Base-by-base conservation (phyloP, 2,329 filamentous ascomycete species). In the Ceratocystis cubensis region DNA sequence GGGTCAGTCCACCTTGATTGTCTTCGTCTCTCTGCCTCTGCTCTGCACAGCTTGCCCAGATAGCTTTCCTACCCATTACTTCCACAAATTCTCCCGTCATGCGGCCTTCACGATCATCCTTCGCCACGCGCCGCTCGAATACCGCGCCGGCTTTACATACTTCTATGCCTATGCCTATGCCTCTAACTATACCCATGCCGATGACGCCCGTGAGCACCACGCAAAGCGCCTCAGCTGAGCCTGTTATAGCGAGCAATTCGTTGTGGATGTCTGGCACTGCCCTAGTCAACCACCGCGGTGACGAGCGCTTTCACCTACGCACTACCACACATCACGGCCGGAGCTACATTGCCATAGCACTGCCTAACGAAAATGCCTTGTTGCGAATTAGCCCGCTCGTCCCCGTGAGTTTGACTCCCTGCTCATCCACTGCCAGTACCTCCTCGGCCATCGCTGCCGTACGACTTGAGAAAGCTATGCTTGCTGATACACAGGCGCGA, bases 251-350 rank as follows among this genome's bases (percentile, higher is more conserved):
- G 5, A 33, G 25, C 25, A 57, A 13, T 2, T 57, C 53, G 53
- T 30, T 57, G n/a, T 33, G 22, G 28, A 28, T 57, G 22, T 30
- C 13, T 13, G 53, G 53, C 53, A 57, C 53, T 3, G 6, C 22
- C 6, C 53, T 57, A 6, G 22, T 57, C 25, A 57, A 57, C 53
- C 53, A 57, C 53, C 15, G 15, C 53, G 53, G 53, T 17, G 28
- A 25, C 53, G 53, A 17, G 53, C 53, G 53, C 53, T 57, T 57
- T 7, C 53, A 30, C 53, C 53, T 57, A 25, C 53, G 28, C 53
- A 22, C 10, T 1, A 33, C 28, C 17, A 33, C 13, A 15, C 25
- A 33, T 30, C 8, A 57, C 53, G 17, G 53, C 13, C 53, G 17
- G 25, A 57, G 25, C 13, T 57, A 30, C 53, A 30, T 57, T 25